phyloP scores from a whole-genome alignment of 2,329 filamentous ascomycete genomes.

The Apiospora phragmitis region DNA sequence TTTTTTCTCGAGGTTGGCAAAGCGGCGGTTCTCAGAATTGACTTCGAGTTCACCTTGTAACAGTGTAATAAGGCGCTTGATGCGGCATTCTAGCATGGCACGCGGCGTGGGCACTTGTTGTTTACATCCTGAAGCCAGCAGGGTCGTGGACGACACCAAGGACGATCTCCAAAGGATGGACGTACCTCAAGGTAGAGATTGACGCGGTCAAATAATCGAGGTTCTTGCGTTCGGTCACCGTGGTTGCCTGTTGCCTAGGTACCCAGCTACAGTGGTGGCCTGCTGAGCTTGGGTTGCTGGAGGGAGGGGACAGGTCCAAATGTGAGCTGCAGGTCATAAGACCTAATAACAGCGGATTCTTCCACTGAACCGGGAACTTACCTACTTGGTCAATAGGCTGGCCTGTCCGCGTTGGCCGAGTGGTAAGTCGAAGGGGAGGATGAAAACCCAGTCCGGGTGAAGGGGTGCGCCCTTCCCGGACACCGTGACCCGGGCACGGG shows the following conservation, averaged over 20 bases:
- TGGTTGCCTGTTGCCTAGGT: background rate
- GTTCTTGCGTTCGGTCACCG: background rate
- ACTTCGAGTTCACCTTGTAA: constrained; percentile 32
- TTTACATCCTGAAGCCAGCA: background rate
- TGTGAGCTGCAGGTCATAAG: background rate
- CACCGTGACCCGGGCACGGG: background rate
- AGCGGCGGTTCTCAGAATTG: constrained; percentile 25
- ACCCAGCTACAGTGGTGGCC: background rate
- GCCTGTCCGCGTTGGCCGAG: background rate
- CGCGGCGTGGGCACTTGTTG: background rate
- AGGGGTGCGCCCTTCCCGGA: background rate
- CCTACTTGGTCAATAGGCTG: background rate
- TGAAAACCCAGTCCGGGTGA: background rate
- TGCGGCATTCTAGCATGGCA: constrained; percentile 25
- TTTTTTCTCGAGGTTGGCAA: constrained; percentile 36
- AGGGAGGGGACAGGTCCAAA: background rate
- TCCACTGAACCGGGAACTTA: background rate
- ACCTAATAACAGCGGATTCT: background rate
- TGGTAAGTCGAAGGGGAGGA: background rate
- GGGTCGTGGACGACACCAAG: background rate
- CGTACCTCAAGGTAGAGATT: background rate
- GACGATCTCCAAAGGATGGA: background rate
- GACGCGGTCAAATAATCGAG: background rate
- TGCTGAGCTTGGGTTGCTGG: background rate
- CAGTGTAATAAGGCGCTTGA: constrained; percentile 34